Conservation (phyloP, 1,284 basidiomycete species). For the Omphalotus olearius region DNA sequence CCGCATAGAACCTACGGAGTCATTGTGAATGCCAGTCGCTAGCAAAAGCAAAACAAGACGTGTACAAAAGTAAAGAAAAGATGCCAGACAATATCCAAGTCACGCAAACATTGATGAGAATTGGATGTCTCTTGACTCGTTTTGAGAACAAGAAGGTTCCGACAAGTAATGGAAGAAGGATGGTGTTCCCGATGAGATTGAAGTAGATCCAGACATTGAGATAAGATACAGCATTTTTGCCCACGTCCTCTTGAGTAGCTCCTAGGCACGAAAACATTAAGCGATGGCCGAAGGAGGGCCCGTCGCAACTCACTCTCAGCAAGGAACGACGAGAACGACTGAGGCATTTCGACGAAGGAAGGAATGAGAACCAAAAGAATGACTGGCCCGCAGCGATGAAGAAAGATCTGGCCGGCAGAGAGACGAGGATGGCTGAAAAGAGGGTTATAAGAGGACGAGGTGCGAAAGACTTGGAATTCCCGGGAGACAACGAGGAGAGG, state of each 20-base stretch:
- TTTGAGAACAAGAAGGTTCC: slow-evolving; percentile 31
- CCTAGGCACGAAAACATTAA: neutral
- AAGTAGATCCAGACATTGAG: slow-evolving; percentile 30
- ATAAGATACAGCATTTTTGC: slow-evolving; percentile 12
- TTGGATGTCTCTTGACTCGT: slow-evolving; percentile 29
- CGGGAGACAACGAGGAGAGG: neutral
- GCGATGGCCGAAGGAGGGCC: no score
- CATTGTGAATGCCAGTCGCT: neutral
- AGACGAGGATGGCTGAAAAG: slow-evolving; percentile 2
- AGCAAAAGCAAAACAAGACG: neutral
- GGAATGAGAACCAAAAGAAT: neutral
- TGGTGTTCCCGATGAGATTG: slow-evolving; percentile 29
- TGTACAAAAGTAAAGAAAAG: slow-evolving; percentile 38
- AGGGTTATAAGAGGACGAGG: slow-evolving; percentile 4
- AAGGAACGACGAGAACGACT: no score
- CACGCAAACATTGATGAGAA: slow-evolving; percentile 38
- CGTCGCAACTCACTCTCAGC: no score
- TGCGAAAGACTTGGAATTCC: neutral
- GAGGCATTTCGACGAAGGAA: slow-evolving; percentile 11
- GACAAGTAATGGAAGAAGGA: slow-evolving; percentile 34
- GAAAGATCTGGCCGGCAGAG: slow-evolving; percentile 14
- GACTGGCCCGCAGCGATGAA: slow-evolving; percentile 14
- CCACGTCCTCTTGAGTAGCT: slow-evolving; percentile 14
- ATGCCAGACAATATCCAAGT: slow-evolving; percentile 41
- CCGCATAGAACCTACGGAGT: slow-evolving; percentile 33